Percentiles rank a stretch among this genome's conserved stretches.
Evolutionary conservation across 106 monocot species (phyloP).

Genomic region (Platanthera zijinensis): DNA sequence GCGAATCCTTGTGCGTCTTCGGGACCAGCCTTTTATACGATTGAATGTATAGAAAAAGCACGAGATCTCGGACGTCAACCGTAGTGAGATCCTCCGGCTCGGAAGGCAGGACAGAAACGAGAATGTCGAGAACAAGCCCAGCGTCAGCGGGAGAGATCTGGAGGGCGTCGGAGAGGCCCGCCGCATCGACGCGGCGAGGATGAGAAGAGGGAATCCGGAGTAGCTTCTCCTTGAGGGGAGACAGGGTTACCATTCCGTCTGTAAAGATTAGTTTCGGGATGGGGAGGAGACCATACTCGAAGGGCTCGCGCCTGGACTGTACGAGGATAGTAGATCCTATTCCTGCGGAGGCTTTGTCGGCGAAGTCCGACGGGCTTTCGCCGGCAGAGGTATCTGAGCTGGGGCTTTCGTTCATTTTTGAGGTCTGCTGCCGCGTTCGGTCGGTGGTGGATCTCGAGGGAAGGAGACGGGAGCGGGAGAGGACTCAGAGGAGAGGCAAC

Average conservation of each 20-base stretch:
- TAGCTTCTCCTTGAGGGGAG: conserved; percentile 44
- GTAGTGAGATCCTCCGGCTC: conserved; percentile 17
- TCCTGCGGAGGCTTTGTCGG: neutral
- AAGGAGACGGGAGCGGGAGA: neutral
- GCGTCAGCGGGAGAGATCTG: conserved; percentile 67
- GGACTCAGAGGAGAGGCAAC: neutral
- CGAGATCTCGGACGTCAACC: conserved; percentile 35
- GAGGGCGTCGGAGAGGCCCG: conserved; percentile 42
- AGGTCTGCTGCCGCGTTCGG: neutral
- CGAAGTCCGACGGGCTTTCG: neutral
- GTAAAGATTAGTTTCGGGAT: conserved; percentile 81
- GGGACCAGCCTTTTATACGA: conserved; percentile 51
- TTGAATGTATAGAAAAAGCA: conserved; percentile 53
- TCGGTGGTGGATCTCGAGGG: neutral
- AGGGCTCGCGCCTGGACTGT: conserved; percentile 76
- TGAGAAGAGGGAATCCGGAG: conserved; percentile 11
- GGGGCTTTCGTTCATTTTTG: neutral
- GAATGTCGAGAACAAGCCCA: conserved; percentile 50
- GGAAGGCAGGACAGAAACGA: conserved; percentile 40
- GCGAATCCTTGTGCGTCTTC: conserved; percentile 56
- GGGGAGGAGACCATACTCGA: conserved; percentile 97
- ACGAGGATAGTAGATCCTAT: conserved; percentile 17
- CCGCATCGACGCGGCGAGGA: conserved; percentile 20
- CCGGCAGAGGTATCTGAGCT: neutral
- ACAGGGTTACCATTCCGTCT: conserved; percentile 61